Conservation (phyloP, 2,329 filamentous ascomycete genomes). For the Chaetomium globosum region DNA sequence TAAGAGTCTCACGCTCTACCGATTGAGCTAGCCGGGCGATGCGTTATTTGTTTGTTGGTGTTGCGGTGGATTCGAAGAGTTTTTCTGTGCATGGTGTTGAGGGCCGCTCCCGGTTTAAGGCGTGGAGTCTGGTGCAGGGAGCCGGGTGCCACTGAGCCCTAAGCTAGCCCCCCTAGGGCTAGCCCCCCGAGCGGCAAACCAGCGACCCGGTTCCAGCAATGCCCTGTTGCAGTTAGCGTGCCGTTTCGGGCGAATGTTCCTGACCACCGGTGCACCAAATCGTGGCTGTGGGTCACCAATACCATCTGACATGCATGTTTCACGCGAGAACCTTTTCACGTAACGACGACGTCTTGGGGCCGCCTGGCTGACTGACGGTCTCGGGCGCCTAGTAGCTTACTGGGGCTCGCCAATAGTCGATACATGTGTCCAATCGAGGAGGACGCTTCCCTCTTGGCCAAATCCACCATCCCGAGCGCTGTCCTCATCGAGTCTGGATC, state of each 20-base stretch:
- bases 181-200: neutral
- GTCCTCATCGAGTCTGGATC: neutral
- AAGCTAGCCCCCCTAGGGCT: neutral
- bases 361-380: neutral
- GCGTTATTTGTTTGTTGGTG: neutral
- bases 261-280: neutral
- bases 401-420: neutral
- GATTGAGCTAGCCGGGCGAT: constrained; percentile 65
- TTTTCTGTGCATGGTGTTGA: constrained; percentile 3
- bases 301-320: neutral
- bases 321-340: neutral
- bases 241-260: neutral
- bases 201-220: neutral
- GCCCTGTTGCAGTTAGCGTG: neutral
- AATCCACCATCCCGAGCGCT: neutral
- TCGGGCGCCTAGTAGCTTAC: neutral
- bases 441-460: neutral
- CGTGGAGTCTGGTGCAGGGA: neutral
- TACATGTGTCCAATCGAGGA: neutral
- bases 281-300: neutral
- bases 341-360: neutral
- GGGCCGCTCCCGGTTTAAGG: neutral
- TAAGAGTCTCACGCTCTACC: constrained; percentile 75
- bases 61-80: neutral
- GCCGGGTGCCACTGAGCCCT: neutral